Conservation (phyloP, 176 grass and related monocot genomes). For the Aegilops longissima region DNA sequence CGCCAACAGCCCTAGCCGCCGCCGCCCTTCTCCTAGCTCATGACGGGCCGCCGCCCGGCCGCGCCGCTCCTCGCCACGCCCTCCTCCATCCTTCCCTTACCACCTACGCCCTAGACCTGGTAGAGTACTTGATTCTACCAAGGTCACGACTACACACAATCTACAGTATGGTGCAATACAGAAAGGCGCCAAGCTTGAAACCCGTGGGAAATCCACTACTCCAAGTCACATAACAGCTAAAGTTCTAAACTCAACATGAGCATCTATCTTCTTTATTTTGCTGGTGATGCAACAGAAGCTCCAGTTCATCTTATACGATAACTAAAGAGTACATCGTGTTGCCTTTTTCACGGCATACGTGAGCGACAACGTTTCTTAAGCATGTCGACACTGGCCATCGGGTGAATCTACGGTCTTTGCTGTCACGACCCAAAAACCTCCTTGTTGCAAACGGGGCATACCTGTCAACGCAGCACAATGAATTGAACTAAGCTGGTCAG, state of each 20-base stretch:
- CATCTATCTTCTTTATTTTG: background rate
- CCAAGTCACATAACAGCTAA: background rate
- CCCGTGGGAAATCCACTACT: background rate
- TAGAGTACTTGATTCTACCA: too few relatives aligned
- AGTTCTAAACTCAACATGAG: background rate
- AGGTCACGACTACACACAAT: background rate
- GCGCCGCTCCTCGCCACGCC: too few relatives aligned
- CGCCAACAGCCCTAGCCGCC: too few relatives aligned
- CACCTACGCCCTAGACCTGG: too few relatives aligned
- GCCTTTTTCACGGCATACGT: background rate
- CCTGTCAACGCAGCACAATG: constrained; percentile 33
- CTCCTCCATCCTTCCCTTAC: too few relatives aligned
- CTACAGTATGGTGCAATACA: background rate
- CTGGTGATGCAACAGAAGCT: background rate
- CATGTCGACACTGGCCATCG: background rate
- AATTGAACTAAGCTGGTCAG: constrained; percentile 11
- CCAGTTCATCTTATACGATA: background rate
- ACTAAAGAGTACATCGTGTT: background rate
- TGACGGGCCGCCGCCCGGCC: too few relatives aligned
- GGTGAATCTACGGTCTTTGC: constrained; percentile 22
- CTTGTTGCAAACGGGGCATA: constrained; percentile 75
- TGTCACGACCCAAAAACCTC: constrained; percentile 61
- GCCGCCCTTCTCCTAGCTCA: too few relatives aligned
- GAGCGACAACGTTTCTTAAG: background rate
- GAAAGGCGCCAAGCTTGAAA: background rate